phyloP scores from a whole-genome alignment of 345 rosid species.

The Dimocarpus longan region DNA sequence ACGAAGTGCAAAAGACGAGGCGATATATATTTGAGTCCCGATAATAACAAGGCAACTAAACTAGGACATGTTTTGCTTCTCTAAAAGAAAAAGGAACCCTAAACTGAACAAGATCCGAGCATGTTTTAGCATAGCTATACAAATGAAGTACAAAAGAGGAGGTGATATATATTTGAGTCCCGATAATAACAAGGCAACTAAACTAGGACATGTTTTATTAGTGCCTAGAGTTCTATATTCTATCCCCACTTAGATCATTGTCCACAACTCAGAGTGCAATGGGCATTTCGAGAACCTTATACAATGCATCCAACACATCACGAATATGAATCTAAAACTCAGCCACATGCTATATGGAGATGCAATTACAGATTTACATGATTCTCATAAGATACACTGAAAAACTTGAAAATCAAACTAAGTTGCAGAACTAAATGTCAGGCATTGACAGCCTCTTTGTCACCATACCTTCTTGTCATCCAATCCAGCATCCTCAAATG shows the following conservation, averaged over 20 bases:
- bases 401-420: background rate
- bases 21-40: background rate
- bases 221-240: background rate
- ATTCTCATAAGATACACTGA: background rate
- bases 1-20: too few species aligned
- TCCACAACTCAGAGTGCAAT: background rate
- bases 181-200: background rate
- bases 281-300: background rate
- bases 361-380: background rate
- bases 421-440: slow-evolving; percentile 2
- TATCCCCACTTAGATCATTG: background rate
- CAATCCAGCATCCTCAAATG: slow-evolving; percentile 92
- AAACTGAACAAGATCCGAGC: background rate
- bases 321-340: background rate
- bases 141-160: background rate
- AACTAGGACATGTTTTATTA: background rate
- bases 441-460: slow-evolving; percentile 10
- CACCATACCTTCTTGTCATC: slow-evolving; percentile 65
- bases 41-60: background rate
- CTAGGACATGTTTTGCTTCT: background rate
- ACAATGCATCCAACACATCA: background rate
- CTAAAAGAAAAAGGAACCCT: background rate
- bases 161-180: background rate
- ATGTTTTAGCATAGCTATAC: background rate
- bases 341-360: background rate